Base-by-base conservation (phyloP, 2,329 filamentous ascomycete species). In the Hirsutella thompsonii region DNA sequence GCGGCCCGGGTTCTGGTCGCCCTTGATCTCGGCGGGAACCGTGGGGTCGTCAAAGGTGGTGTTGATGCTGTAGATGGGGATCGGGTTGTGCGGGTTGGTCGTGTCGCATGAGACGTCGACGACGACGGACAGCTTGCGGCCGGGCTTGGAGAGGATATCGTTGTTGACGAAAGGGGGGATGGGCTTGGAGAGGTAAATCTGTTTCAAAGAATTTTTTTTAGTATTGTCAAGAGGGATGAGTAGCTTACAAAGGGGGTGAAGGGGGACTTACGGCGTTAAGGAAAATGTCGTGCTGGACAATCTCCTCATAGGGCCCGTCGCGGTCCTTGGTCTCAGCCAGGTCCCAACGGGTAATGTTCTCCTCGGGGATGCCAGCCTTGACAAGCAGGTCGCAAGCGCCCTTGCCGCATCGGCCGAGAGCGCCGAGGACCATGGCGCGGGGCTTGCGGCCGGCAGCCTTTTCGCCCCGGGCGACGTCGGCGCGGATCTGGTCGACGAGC, bases 31-130 rank as follows among this genome's bases (percentile, higher is more conserved):
- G 20, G 92, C 83, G 1, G 79, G 73, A 0, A 94, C 80, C 1
- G 87, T 94, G n/a, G 89, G 90, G 57, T 84, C 79, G 57, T 79
- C 76, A 57, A 95, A 95, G 19, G 87, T 92, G 37, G 84, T 94
- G 61, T 85, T 84, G 57, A 83, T 77, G 49, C 72, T 71, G 69
- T 94, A 94, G 56, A 94, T 80, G 20, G 88, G 88, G 42, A 89
- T 76, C 49, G 54, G 54, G 61, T 83, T 83, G 64, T 82, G 69
- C 3, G 77, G 76, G 62, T 81, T 86, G 28, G 76, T 85, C 37
- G 79, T 82, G 60, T 87, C 83, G 58, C 80, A 83, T 32, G 69
- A 75, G 47, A 92, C 84, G 56, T 93, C 86, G 60, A 83, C 86
- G 46, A 93, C 76, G 36, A 93, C 84, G 41, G 75, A 77, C 41